phyloP scores from a whole-genome alignment of 305 asterid species.

The Solanum aculeatissimum region DNA sequence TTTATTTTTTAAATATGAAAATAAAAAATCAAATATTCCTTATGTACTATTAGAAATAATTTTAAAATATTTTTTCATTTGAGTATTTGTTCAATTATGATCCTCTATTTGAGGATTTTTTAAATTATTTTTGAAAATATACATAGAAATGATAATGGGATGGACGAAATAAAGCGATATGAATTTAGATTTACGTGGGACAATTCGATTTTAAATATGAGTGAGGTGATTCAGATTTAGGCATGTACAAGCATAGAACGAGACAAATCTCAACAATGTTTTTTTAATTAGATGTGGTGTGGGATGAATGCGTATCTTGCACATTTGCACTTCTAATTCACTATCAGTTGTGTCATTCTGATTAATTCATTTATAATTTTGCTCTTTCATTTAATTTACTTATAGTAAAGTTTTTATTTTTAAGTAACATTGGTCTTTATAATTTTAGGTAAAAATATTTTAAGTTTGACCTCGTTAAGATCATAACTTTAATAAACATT shows the following conservation, averaged over 20 bases:
- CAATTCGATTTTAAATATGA: background rate
- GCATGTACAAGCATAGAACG: fast-evolving
- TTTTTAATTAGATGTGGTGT: background rate
- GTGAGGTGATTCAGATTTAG: background rate
- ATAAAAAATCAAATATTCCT: background rate
- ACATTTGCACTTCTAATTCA: background rate
- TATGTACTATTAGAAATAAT: background rate
- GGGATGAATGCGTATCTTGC: background rate
- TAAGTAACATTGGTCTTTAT: no score
- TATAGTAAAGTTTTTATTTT: no score
- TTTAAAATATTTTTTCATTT: background rate
- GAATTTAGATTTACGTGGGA: no score
- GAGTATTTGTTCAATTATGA: background rate
- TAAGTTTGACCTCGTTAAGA: background rate
- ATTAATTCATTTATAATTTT: no score
- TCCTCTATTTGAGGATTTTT: background rate
- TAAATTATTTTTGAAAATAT: background rate
- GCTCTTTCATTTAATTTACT: background rate
- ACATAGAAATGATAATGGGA: background rate
- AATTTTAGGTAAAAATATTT: no score
- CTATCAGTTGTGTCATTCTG: background rate
- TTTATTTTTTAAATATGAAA: no score
- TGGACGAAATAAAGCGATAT: no score
- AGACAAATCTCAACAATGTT: no score
- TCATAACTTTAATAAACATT: background rate